Percentiles rank a stretch among this genome's conserved stretches.
These are phyloP conservation scores for Claviceps sorghi DNA, from an alignment of 2,329 filamentous ascomycete species.

Conservation along the genomic window DNA sequence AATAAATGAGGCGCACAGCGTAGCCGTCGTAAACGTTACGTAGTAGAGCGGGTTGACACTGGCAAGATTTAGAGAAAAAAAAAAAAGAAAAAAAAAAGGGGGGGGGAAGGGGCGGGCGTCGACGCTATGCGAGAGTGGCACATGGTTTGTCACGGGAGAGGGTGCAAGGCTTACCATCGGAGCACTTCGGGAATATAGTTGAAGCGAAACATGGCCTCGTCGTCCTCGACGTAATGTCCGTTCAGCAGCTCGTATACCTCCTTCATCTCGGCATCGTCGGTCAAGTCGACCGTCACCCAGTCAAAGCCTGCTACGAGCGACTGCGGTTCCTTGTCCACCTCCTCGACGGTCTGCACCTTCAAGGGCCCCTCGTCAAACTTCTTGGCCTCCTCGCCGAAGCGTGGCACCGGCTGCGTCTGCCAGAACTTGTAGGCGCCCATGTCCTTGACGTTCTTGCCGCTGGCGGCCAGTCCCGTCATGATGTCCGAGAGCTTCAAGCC, in stretches of 20 bases:
- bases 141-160: too few relatives aligned
- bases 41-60: slow-evolving; percentile 96
- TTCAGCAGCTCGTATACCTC: slow-evolving; percentile 87
- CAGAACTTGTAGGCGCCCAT: slow-evolving; percentile 98
- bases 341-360: slow-evolving; percentile 60
- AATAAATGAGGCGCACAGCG: slow-evolving; percentile 87
- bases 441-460: slow-evolving; percentile 82
- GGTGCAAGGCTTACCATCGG: slow-evolving; percentile 59
- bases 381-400: slow-evolving; percentile 49
- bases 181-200: slow-evolving; percentile 84
- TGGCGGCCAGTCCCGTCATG: slow-evolving; percentile 59
- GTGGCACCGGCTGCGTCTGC: slow-evolving; percentile 89
- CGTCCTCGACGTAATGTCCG: slow-evolving; percentile 93
- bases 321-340: slow-evolving; percentile 64
- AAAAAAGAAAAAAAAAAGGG: too few relatives aligned
- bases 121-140: too few relatives aligned
- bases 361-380: slow-evolving; percentile 68
- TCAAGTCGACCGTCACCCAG: slow-evolving; percentile 84
- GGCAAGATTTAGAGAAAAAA: background rate
- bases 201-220: slow-evolving; percentile 94
- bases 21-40: slow-evolving; percentile 91
- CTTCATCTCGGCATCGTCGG: slow-evolving; percentile 60
- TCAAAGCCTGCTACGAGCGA: slow-evolving; percentile 72
- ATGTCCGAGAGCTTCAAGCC: slow-evolving; percentile 55
- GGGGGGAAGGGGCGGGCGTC: too few relatives aligned